phyloP scores from a whole-genome alignment of 2,329 filamentous ascomycete genomes.

The Colletotrichum euphorbiae region DNA sequence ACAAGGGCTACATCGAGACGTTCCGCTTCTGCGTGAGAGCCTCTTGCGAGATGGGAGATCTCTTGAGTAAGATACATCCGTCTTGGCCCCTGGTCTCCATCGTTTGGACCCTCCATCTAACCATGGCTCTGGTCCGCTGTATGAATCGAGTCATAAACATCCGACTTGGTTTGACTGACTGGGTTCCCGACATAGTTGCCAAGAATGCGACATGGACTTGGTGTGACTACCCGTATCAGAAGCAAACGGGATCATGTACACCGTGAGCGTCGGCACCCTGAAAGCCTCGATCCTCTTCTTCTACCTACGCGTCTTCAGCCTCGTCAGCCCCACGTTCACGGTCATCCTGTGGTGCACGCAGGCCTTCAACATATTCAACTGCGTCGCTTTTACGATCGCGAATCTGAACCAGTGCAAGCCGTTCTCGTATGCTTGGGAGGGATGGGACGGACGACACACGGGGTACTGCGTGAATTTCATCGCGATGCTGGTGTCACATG shows the following conservation, averaged over 20 bases:
- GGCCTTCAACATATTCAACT: conserved; percentile 29
- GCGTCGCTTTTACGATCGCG: conserved; percentile 48
- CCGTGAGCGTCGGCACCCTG: conserved; percentile 52
- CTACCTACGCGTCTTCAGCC: conserved; percentile 54
- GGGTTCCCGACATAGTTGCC: neutral
- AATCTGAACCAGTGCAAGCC: conserved; percentile 56
- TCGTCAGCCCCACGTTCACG: conserved; percentile 41
- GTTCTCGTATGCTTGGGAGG: conserved; percentile 57
- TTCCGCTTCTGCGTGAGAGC: conserved; percentile 18
- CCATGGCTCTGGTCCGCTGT: too few species aligned
- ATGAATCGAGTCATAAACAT: too few species aligned
- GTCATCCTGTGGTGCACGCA: conserved; percentile 42
- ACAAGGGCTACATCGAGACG: conserved; percentile 1
- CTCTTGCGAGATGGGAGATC: conserved; percentile 12
- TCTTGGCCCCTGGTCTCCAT: too few species aligned
- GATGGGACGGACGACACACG: conserved; percentile 44
- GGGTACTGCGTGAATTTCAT: conserved; percentile 53
- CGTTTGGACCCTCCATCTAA: too few species aligned
- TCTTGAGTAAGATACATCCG: conserved; percentile 6
- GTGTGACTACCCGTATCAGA: conserved; percentile 18
- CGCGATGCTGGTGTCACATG: conserved; percentile 53
- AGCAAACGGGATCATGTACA: conserved; percentile 28
- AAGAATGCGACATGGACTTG: conserved; percentile 29
- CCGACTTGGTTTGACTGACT: neutral
- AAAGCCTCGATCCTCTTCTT: conserved; percentile 53